Conservation (phyloP, 352 stramenopile genomes). For the Globisporangium nagaii region DNA sequence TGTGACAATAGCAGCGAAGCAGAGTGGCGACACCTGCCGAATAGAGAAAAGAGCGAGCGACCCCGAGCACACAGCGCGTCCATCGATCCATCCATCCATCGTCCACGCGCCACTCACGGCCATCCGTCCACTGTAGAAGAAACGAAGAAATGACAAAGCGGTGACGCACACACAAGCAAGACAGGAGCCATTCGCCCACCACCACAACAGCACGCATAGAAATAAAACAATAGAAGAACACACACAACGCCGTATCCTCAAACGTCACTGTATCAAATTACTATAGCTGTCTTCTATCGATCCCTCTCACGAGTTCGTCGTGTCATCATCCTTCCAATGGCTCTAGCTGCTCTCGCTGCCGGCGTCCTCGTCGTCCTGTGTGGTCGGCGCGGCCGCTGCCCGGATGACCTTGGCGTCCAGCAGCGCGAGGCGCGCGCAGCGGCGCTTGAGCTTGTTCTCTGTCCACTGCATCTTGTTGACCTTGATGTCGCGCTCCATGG, state of each 20-base stretch:
- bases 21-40: not conserved
- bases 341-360: conserved; percentile 13
- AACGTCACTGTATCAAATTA: conserved; percentile 12
- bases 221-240: conserved; percentile 5
- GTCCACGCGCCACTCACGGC: no score
- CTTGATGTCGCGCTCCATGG: conserved; percentile 82
- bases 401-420: conserved; percentile 71
- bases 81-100: no score
- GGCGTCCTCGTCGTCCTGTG: conserved; percentile 12
- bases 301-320: conserved; percentile 1
- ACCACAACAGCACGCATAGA: no score
- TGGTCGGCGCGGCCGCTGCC: conserved; percentile 12
- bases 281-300: conserved; percentile 2
- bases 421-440: conserved; percentile 67
- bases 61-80: not conserved
- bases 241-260: not conserved
- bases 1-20: not conserved
- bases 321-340: no score
- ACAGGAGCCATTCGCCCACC: no score
- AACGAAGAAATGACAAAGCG: not conserved
- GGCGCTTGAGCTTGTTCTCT: conserved; percentile 56
- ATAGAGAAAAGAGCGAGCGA: no score
- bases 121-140: not conserved
- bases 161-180: not conserved
- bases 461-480: conserved; percentile 85